Base-by-base conservation (phyloP, 805 yeast genomes). In the Brettanomyces sp. region DNA sequence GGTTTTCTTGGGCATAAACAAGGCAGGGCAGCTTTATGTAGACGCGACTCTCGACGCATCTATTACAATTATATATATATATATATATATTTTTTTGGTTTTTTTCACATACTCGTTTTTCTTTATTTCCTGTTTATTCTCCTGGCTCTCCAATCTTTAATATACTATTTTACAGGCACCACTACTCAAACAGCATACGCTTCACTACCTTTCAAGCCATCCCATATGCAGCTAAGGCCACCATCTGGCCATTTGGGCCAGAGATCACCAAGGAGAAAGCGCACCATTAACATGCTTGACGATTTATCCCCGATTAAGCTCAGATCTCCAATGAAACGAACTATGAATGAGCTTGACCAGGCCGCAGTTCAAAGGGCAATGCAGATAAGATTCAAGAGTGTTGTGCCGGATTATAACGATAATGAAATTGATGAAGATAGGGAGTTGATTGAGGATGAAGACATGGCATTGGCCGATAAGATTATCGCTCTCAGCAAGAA, bases 321-420 rank as follows among this genome's bases (percentile, higher is more conserved):
- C 9, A 64, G 65, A 18, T 70, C 77, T 11, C 80, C 80, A 3
- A 21, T 43, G 34, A 64, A 61, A 34, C 51, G 79, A 52, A 48
- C 68, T 1, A 52, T 60, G 47, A 56, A 56, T 1, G 73, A 66
- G 6, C 50, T 68, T 37, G 76, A 78, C 46, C 56, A 59, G 39
- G 66, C 76, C 2, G 85, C 85, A 1, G 56, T 74, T 24, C 70
- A 70, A 51, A 58, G 73, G 47, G 79, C 85, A 0, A 58, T 66
- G 22, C 53, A 53, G 23, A 60, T 66, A 4, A 63, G 62, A 21
- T 66, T 63, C 46, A 52, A 57, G 49, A 58, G 40, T 4, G 33
- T 51, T 12, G 37, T 28, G 21, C 28, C 47, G 4, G 39, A 41
- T 5, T 44, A 41, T 3, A 68, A 64, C 28, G 67, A 63, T 5